Evolutionary conservation across 805 yeast genomes (phyloP).

Genomic region (Zygoascus ofunaensis): DNA sequence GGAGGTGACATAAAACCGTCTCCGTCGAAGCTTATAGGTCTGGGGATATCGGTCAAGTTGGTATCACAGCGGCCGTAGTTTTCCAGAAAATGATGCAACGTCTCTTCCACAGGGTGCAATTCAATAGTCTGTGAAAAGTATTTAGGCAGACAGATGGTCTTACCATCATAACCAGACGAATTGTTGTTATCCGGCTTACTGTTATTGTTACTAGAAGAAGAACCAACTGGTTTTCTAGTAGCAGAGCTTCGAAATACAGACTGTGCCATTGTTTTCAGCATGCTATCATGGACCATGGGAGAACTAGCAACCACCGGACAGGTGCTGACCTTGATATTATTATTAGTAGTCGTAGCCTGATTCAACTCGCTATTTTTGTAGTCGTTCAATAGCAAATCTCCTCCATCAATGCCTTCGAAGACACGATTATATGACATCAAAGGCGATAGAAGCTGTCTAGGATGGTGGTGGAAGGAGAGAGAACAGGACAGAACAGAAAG

Average conservation of each 20-base stretch:
- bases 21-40: conserved; percentile 45
- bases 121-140: background rate
- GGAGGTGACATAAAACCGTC: conserved; percentile 52
- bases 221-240: background rate
- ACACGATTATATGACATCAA: too few relatives aligned
- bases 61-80: conserved; percentile 9
- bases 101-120: conserved; percentile 6
- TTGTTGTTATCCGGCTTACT: background rate
- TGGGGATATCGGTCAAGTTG: conserved; percentile 31
- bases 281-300: background rate
- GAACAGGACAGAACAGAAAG: too few relatives aligned
- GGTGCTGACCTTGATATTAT: too few relatives aligned
- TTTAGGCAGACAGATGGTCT: background rate
- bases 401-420: too few relatives aligned
- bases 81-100: conserved; percentile 17
- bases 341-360: too few relatives aligned
- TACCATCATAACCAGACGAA: background rate
- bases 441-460: too few relatives aligned
- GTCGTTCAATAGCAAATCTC: too few relatives aligned
- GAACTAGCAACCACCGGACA: background rate
- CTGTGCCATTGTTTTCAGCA: background rate
- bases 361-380: too few relatives aligned
- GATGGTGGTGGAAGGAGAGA: too few relatives aligned
- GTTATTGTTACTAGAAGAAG: background rate
- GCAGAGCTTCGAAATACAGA: background rate